These are phyloP conservation scores for Fusarium heterosporum DNA, from an alignment of 2,329 filamentous ascomycete genomes.

Conservation along the genomic window DNA sequence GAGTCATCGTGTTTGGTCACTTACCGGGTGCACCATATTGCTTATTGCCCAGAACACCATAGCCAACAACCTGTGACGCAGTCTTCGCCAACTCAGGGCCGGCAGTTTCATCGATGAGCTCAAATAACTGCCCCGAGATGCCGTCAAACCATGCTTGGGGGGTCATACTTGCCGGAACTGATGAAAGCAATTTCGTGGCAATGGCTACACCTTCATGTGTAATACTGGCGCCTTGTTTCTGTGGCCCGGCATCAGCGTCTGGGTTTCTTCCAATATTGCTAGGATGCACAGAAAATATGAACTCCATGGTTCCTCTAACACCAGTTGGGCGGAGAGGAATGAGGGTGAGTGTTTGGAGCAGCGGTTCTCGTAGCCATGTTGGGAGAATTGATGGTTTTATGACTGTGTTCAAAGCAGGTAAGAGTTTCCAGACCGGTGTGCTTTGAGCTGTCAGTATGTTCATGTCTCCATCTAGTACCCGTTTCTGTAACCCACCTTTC, in stretches of 20 bases:
- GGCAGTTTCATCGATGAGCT: conserved; percentile 68
- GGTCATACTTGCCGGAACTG: conserved; percentile 65
- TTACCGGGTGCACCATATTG: conserved; percentile 71
- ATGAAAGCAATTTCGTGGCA: conserved; percentile 70
- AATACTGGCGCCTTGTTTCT: conserved; percentile 71
- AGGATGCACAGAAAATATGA: conserved; percentile 76
- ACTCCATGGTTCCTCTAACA: conserved; percentile 76
- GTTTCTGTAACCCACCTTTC: conserved; percentile 55
- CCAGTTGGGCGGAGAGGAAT: conserved; percentile 72
- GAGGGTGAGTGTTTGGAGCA: conserved; percentile 68
- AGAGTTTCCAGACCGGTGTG: conserved; percentile 61
- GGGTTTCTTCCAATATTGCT: conserved; percentile 57
- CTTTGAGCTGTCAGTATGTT: conserved; percentile 41
- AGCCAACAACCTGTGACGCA: conserved; percentile 57
- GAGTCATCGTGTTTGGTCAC: background rate
- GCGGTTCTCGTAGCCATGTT: conserved; percentile 67
- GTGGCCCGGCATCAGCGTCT: conserved; percentile 56
- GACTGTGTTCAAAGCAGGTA: conserved; percentile 71
- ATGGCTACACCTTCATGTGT: conserved; percentile 75
- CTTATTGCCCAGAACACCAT: conserved; percentile 73
- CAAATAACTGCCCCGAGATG: conserved; percentile 70
- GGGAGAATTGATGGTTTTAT: conserved; percentile 71
- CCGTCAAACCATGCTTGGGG: conserved; percentile 70
- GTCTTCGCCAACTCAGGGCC: conserved; percentile 53
- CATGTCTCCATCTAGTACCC: background rate